These are phyloP conservation scores for Euphrasia confusa DNA, from an alignment of 257 asterid species.

Conservation along the genomic window DNA sequence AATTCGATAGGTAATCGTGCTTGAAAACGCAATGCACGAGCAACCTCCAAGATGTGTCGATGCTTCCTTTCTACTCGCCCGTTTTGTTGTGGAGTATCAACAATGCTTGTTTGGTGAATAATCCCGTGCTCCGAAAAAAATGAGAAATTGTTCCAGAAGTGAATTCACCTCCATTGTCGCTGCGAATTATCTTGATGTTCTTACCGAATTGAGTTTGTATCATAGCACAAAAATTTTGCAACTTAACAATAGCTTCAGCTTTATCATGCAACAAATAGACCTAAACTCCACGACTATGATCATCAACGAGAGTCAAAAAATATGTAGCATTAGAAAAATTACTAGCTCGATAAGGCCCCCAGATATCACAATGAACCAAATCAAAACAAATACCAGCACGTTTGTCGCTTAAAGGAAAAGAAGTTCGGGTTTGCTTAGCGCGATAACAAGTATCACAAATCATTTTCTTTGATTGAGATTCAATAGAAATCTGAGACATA, in stretches of 20 bases:
- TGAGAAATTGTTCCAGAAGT: neutral
- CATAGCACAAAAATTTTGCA: neutral
- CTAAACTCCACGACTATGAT: slow-evolving; percentile 1
- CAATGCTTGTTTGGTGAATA: neutral
- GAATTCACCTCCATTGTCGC: neutral
- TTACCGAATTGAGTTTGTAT: neutral
- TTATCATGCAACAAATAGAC: slow-evolving; percentile 3
- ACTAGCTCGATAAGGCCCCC: neutral
- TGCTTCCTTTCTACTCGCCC: too few relatives aligned
- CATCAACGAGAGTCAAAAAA: slow-evolving; percentile 20
- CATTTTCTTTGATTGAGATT: neutral
- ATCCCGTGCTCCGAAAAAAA: neutral
- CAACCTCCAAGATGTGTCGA: too few relatives aligned
- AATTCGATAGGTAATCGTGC: slow-evolving; percentile 1
- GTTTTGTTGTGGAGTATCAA: slow-evolving; percentile 19
- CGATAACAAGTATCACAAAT: slow-evolving; percentile 10
- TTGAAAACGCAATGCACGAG: too few relatives aligned
- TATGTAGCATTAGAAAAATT: neutral
- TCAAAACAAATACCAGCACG: neutral
- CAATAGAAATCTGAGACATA: neutral
- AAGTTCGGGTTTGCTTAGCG: slow-evolving; percentile 8
- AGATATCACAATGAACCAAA: slow-evolving; percentile 20
- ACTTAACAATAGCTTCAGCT: neutral
- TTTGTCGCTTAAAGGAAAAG: neutral
- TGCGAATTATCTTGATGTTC: neutral